Conservation (phyloP, 805 yeast species). For the Nakazawaea ernobii region DNA sequence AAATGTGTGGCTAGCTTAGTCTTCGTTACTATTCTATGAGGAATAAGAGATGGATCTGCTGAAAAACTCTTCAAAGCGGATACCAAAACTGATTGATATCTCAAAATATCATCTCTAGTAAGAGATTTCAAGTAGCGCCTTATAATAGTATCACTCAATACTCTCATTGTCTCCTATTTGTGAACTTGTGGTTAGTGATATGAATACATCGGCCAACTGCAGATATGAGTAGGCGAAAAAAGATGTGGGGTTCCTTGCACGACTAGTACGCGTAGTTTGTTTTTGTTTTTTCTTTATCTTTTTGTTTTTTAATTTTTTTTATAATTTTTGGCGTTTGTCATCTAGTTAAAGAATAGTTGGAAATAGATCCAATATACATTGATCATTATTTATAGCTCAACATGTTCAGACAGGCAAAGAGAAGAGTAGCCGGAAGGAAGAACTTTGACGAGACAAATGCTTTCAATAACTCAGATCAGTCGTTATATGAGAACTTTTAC, state of each 20-base stretch:
- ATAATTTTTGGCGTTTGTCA: no score
- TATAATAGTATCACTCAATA: constrained; percentile 27
- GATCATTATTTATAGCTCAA: not conserved
- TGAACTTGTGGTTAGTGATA: no score
- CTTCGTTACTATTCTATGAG: constrained; percentile 45
- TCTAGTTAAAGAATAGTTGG: no score
- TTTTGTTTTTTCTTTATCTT: no score
- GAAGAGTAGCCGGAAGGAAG: constrained; percentile 68
- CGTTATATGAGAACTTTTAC: constrained; percentile 34
- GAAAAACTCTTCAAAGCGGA: constrained; percentile 35
- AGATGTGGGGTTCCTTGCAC: no score
- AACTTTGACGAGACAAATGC: constrained; percentile 42
- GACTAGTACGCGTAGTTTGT: no score
- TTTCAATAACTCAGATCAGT: constrained; percentile 26
- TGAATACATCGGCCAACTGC: no score
- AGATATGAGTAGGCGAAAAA: no score
- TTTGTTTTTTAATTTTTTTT: no score
- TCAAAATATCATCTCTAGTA: constrained; percentile 19
- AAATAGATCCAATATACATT: no score
- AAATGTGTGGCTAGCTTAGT: constrained; percentile 43
- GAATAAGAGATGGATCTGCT: constrained; percentile 39
- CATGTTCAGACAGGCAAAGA: constrained; percentile 71
- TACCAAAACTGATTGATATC: constrained; percentile 31
- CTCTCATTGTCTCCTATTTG: constrained; percentile 21
- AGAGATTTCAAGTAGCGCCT: constrained; percentile 23